A percentile compares a stretch with the other conserved stretches of the same genome.
phyloP scores from a whole-genome alignment of 495 filamentous ascomycete genomes.

The Daldinia vernicosa region DNA sequence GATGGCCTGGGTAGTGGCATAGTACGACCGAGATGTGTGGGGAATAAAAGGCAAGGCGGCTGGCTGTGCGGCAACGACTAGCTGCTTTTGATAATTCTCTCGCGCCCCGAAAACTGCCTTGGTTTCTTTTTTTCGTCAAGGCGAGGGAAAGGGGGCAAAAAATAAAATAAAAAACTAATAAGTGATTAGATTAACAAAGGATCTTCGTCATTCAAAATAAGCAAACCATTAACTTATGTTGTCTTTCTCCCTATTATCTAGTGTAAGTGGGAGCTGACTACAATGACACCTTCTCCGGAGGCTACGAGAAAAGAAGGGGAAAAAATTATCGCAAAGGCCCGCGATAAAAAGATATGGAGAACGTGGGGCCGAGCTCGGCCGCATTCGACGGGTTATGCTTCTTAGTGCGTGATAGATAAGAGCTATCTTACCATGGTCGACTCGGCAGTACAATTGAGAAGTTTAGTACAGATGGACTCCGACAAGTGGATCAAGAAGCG shows the following conservation, averaged over 20 bases:
- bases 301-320: conserved; percentile 10
- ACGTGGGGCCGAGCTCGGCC: conserved; percentile 40
- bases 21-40: conserved; percentile 45
- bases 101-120: conserved; percentile 21
- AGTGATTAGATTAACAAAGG: conserved; percentile 7
- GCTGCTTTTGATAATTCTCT: conserved; percentile 12
- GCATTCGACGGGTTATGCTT: conserved; percentile 28
- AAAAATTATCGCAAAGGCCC: conserved; percentile 27
- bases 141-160: conserved; percentile 5
- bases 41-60: conserved; percentile 27
- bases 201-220: conserved; percentile 8
- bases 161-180: neutral
- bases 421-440: conserved; percentile 32
- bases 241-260: neutral
- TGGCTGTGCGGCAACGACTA: conserved; percentile 32
- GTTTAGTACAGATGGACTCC: conserved; percentile 36
- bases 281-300: conserved; percentile 38
- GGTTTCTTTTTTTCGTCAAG: neutral
- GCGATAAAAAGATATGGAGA: conserved; percentile 41
- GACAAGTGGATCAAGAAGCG: conserved; percentile 38
- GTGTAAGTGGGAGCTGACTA: conserved; percentile 27
- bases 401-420: conserved; percentile 43
- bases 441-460: conserved; percentile 34
- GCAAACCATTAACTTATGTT: conserved; percentile 21
- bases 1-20: conserved; percentile 35